These are phyloP conservation scores for Fusarium solani-melongenae DNA, from an alignment of 2,329 filamentous ascomycete genomes.

Conservation along the genomic window DNA sequence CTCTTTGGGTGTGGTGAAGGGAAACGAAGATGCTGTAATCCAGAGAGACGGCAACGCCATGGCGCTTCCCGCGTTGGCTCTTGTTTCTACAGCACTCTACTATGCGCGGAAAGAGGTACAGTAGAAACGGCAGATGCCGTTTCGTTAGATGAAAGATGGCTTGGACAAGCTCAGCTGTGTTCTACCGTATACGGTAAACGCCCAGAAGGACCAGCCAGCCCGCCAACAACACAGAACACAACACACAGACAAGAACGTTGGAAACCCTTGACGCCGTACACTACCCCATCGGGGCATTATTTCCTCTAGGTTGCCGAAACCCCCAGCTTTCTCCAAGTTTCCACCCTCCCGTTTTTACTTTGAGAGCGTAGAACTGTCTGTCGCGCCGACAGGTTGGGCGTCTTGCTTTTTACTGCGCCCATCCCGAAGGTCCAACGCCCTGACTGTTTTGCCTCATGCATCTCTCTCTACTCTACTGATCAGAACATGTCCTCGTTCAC, in stretches of 20 bases:
- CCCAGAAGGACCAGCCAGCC: neutral
- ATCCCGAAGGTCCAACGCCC: neutral
- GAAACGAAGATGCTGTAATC: neutral
- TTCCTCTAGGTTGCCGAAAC: neutral
- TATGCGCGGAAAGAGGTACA: neutral
- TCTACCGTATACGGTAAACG: neutral
- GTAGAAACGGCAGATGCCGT: neutral
- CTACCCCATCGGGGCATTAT: neutral
- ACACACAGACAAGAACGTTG: neutral
- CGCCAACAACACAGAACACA: neutral
- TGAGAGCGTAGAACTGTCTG: too few relatives aligned
- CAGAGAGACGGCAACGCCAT: neutral
- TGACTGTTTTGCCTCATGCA: neutral
- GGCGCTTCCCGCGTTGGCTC: neutral
- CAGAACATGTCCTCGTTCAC: too few relatives aligned
- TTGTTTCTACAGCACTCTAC: too few relatives aligned
- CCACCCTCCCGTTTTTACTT: neutral
- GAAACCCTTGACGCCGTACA: neutral
- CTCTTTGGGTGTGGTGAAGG: neutral
- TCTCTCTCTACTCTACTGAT: neutral
- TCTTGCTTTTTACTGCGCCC: neutral
- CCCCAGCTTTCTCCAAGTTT: neutral
- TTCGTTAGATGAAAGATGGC: neutral
- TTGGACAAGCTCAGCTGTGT: neutral
- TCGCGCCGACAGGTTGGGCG: neutral